Base-by-base conservation (phyloP, 305 asterid genomes). In the Fraxinus platypoda region DNA sequence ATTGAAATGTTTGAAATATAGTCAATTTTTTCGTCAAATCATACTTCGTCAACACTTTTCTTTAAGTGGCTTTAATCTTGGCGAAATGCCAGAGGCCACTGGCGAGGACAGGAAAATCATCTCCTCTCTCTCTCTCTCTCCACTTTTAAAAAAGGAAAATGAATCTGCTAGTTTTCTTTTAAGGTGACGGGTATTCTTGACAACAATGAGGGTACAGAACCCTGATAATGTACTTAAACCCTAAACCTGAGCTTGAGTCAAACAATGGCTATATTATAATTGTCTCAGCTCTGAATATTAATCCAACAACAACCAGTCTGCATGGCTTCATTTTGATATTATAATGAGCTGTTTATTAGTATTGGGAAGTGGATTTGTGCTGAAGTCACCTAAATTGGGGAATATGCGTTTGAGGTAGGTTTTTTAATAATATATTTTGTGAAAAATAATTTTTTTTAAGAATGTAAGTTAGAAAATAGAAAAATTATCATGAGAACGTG, bases 201-300 rank as follows among this genome's bases (percentile, higher is more conserved):
- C 13, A 30, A 62, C 21, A 64, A 25, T 19, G 78, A 41, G 8
- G 57, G 54, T 80, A 72, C 72, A 25, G 72, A 72, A 49, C 35
- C 54, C 83, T 80, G 72, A 80, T 15, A 68, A 9, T 80, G 23
- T 21, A 43, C 21, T 43, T 68, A 12, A 33, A 59, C 81, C 72
- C 31, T 41, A 70, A 38, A 4, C 33, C 66, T 71, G 25, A 43
- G 28, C 71, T 70, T 31, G 12, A 62, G n/a, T 31, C 41, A 12
- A 41, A n/a, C 43, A 71, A 35, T 62, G 77, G 30, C 82, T 70
- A 79, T 41, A 80, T 80, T 71, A 78, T 71, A 46, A 37, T 76
- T 80, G 78, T 80, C 80, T 52, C 72, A 77, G 33, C 70, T 31
- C 72, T 75, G 19, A 15, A 49, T 49, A 3, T 46, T 49, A 49